Evolutionary conservation across 192 early-diverging fungal species (phyloP), one percentile per base, ranked within the genome.

Genomic region (Chytriomyces hyalinus): DNA sequence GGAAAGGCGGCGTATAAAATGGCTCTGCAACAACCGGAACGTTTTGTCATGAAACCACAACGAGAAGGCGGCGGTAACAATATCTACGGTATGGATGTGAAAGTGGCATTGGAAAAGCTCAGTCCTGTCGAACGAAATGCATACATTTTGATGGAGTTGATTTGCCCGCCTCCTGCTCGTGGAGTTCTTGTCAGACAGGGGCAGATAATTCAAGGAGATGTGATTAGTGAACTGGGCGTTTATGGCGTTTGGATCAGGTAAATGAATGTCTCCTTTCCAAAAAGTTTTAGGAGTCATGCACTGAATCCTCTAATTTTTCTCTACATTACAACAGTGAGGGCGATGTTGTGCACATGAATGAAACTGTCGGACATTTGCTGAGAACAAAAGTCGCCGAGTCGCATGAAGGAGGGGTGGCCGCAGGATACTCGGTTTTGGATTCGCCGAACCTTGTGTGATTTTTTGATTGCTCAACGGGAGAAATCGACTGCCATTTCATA

Each of bases 41-140:
- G 88, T 8, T 93, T 87, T 81, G 97, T 99, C 17, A 86, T 97
- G 82, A 99, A 99, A 82, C 96, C 97, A 6, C 97, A 99, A 82
- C 90, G 97, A 51, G 96, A 99, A 81, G 97, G 97, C 4, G 97
- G 97, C 62, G 97, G 92, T 15, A 95, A 98, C 85, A 99, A 99
- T 85, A 84, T 95, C 11, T 99, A 99, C 77, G 92, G 94, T 15
- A 78, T 87, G 17, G 94, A 97, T 75, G 94, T 99, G 73, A 87
- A 90, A 1, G 65, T 26, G 8, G 72, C 80, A 6, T 72, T 99
- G 5, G 59, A 68, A 8, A 78, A 78, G 22, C 61, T 98, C 57
- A 78, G 87, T 3, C 80, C 71, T 22, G 80, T 90, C 50, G 94
- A 95, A 76, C 85, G 92, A 11, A 91, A 89, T 75, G 94, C 92